Base-by-base conservation (phyloP, 176 grass and related monocot species). In the Triticum turgidum region DNA sequence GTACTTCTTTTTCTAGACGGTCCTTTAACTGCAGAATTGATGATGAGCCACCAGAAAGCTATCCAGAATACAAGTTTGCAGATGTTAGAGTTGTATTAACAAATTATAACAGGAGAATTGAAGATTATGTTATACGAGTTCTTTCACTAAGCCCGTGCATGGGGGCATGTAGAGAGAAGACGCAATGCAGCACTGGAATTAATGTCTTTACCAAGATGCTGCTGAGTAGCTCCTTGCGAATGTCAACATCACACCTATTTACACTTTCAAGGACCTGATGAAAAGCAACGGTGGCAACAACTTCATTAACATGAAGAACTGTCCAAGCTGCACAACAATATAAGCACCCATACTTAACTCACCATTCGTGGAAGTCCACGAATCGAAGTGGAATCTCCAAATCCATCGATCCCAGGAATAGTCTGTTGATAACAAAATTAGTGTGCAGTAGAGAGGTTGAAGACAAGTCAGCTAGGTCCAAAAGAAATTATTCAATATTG, bases 21-120 rank as follows among this genome's bases (percentile, higher is more conserved):
- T 99, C 97, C 74, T 98, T 98, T 61, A 99, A 87, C 87, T 99
- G 97, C 77, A 92, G 92, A 83, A 99, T 87, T 81, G 97, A 99
- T 89, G 97, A 96, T 77, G 92, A 94, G 54, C 97, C 94, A 78
- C 97, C 96, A 80, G 96, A 94, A 87, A 98, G 96, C 96, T 98
- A 84, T 89, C 79, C 65, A 80, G 18, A 52, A 80, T 61, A 76
- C 51, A 87, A 81, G 29, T 84, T 74, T 75, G 13, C 25, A 39
- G 37, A 73, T 79, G 76, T 94, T 75, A 81, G 56, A 67, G 86
- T 56, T 32, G n/a, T 82, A 69, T 85, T 66, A 52, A 77, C 42
- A 54, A 79, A 58, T 44, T 15, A 21, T 78, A 68, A 65, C 3
- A 37, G 24, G 24, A 85, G 27, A 37, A 54, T 70, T 37, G 0